Conservation (phyloP, 805 yeast species). For the Candida hungchunana region DNA sequence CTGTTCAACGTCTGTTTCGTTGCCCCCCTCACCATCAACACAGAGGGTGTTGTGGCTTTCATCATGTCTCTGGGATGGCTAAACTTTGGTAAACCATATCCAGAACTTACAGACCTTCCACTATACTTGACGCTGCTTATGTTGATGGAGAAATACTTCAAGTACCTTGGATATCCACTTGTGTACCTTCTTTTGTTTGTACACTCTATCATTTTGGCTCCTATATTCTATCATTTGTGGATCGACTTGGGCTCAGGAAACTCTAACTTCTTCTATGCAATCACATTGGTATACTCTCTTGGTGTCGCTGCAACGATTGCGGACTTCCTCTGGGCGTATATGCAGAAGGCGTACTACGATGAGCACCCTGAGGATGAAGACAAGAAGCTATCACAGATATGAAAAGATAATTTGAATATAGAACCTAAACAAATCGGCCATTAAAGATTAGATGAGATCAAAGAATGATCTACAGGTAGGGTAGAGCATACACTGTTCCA, state of each 20-base stretch:
- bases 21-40: slow-evolving; percentile 70
- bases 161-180: slow-evolving; percentile 42
- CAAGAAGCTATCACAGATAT: slow-evolving; percentile 9
- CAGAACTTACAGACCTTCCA: slow-evolving; percentile 76
- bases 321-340: slow-evolving; percentile 74
- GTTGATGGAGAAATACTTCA: slow-evolving; percentile 42
- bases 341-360: slow-evolving; percentile 18
- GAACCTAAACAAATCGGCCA: no score
- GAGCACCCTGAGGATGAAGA: slow-evolving; percentile 6
- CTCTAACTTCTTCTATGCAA: slow-evolving; percentile 93
- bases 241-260: slow-evolving; percentile 91
- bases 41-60: slow-evolving; percentile 61
- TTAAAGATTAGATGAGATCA: neutral
- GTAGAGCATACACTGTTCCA: neutral
- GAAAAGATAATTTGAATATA: no score
- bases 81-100: slow-evolving; percentile 75
- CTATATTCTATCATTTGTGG: slow-evolving; percentile 93
- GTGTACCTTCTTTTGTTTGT: slow-evolving; percentile 50
- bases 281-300: slow-evolving; percentile 73
- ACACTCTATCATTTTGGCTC: slow-evolving; percentile 65
- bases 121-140: slow-evolving; percentile 45
- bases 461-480: neutral
- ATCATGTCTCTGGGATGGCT: slow-evolving; percentile 47
- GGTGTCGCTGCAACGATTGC: slow-evolving; percentile 64
- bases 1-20: slow-evolving; percentile 62